Base-by-base conservation (phyloP, 2,329 filamentous ascomycete species). In the Stagonosporopsis cucurbitacearum region DNA sequence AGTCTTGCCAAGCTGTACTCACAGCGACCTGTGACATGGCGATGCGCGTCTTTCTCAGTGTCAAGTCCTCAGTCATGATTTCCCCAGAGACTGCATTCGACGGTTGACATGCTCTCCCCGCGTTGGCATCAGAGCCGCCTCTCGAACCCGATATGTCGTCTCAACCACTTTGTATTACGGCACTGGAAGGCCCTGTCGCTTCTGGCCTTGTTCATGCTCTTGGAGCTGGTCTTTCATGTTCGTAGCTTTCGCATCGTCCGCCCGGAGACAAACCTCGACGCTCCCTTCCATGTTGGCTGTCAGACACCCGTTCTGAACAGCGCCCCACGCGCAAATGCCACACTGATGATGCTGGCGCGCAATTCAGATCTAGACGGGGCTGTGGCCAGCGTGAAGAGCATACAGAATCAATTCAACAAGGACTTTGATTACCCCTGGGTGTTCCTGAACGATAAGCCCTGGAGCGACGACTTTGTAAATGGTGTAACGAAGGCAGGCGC, bases 361-460 rank as follows among this genome's bases (percentile, higher is more conserved):
- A 97, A 97, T 70, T 86, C 89, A 70, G 94, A 98, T 80, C 79
- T 96, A 19, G 79, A 85, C 26, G 89, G 88, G 33, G 90, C 97
- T 80, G 80, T 96, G 23, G 84, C 54, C 91, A 97, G 72, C 82
- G 49, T 65, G 11, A 32, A 33, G 12, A 61, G 43, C 33, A 47
- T 98, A 57, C 94, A 98, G 78, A 82, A 88, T 63, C 96, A 92
- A 1, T 98, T 92, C 91, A 98, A 98, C 72, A 82, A 85, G 80
- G 96, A 96, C 72, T 98, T 96, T 84, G 96, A 96, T 79, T 98
- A 98, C 72, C 93, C 94, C 0, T 97, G 93, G 91, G 96, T 92
- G 2, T 98, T 98, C 75, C 93, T 98, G 82, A 98, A 98, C 76
- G 92, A 98, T 69, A 87, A 90, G 40, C 89, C 90, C 9, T 98